Base-by-base conservation (phyloP, 1,139 yeast genomes). In the Debaryomyces singareniensis region DNA sequence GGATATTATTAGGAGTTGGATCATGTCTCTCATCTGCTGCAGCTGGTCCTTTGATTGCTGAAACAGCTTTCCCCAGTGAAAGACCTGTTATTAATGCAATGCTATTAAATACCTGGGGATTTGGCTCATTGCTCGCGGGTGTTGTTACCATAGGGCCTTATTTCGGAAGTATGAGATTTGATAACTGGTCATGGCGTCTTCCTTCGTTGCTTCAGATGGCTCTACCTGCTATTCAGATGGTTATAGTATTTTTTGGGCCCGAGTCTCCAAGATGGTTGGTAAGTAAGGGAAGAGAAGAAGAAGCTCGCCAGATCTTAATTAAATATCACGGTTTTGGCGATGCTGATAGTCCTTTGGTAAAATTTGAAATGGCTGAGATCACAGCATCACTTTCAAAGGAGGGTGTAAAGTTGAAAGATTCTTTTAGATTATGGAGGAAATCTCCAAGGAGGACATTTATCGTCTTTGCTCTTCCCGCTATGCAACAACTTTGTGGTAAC, bases 81-180 rank as follows among this genome's bases (percentile, higher is more conserved):
- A 57, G 81, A 47, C 64, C 63, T 13, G 54, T 56, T 15, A 45
- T 58, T 20, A 70, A 78, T 16, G 55, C 71, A 15, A 49, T 61
- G 28, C 73, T 64, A 46, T 71, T 68, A 54, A 68, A 28, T 43
- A 77, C 47, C 52, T 68, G 72, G 70, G 60, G 49, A 64, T 42
- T 71, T 28, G 81, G 81, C 25, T 71, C 78, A 6, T 49, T 69
- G 22, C 42, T 75, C 28, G 78, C 79, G 5, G 72, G 80, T 2
- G 64, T 75, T 70, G 59, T 68, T 22, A 61, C 75, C 3, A 69
- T 58, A 37, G 77, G 76, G 29, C n/a, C n/a, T n/a, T n/a, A n/a
- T n/a, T n/a, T n/a, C n/a, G n/a, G n/a, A n/a, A n/a, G n/a, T n/a
- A 61, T 74, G 11, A 55, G 61, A 34, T 44, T 47, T n/a, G 39